Percentiles rank a stretch among this genome's conserved stretches.
These are phyloP conservation scores for Fusarium caatingaense DNA, from an alignment of 2,329 filamentous ascomycete genomes.

Conservation along the genomic window DNA sequence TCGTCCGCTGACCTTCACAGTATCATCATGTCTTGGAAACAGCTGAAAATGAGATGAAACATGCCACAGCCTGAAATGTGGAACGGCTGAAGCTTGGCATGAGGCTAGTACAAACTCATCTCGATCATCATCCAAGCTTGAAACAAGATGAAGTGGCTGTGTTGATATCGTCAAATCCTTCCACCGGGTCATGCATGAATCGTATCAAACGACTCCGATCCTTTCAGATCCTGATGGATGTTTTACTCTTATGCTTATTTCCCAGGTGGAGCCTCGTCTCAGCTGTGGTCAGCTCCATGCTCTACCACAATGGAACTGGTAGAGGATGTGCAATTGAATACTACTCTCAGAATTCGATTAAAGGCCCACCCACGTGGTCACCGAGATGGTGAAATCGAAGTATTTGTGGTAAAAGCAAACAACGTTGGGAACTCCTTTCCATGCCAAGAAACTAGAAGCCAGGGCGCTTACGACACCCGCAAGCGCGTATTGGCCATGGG, in stretches of 20 bases:
- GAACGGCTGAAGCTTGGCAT: not conserved
- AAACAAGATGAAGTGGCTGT: constrained; percentile 5
- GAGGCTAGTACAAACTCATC: not conserved
- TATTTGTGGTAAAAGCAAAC: no score
- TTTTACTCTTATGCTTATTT: not conserved
- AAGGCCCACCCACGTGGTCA: not conserved
- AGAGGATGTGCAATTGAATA: not conserved
- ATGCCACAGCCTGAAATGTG: not conserved
- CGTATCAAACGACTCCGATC: not conserved
- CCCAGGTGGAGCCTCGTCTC: not conserved
- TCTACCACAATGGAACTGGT: no score
- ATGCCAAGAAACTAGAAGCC: constrained; percentile 14
- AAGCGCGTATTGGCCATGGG: not conserved
- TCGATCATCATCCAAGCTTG: not conserved
- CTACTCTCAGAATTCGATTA: not conserved
- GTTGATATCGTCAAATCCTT: not conserved
- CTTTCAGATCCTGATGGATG: not conserved
- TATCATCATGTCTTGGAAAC: not conserved
- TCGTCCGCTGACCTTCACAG: not conserved
- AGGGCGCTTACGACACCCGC: constrained; percentile 1
- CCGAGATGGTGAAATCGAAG: not conserved
- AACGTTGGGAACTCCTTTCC: not conserved
- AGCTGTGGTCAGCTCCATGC: not conserved
- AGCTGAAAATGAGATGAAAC: constrained; percentile 6
- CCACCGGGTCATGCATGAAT: not conserved